Percentiles rank a stretch among this genome's conserved stretches.
Conservation (phyloP, 2,329 filamentous ascomycete species). For the Gremmenia infestans region DNA sequence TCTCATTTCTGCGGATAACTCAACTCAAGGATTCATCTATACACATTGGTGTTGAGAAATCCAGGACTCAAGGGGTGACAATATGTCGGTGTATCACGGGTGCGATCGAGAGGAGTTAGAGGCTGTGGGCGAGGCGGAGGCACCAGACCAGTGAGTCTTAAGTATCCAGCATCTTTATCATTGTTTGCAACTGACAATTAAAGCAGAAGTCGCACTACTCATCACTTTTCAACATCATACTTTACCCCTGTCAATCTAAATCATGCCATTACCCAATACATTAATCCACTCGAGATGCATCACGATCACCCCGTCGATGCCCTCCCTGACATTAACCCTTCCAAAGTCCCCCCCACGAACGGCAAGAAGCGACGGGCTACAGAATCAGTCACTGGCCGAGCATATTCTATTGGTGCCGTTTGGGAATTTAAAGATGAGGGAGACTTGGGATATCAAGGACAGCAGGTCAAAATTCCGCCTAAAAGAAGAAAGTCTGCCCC, state of each 20-base stretch:
- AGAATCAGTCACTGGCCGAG: conserved; percentile 5
- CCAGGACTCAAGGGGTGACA: not conserved
- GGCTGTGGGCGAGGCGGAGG: not conserved
- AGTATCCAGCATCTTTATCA: not conserved
- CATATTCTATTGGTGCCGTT: conserved; percentile 12
- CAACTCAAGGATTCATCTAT: not conserved
- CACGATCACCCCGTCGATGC: conserved; percentile 14
- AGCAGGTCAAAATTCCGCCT: not conserved
- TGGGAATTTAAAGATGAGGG: conserved; percentile 19
- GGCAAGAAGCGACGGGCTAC: conserved; percentile 7
- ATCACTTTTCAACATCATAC: conserved; percentile 6
- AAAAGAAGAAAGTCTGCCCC: conserved; percentile 18
- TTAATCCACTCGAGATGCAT: conserved; percentile 14
- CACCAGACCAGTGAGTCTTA: not conserved
- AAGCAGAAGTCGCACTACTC: not conserved
- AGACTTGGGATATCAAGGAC: conserved; percentile 9
- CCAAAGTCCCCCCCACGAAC: not conserved
- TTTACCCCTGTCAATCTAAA: conserved; percentile 22
- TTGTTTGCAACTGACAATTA: not conserved
- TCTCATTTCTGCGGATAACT: not conserved
- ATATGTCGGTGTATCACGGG: conserved; percentile 6
- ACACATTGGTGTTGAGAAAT: not conserved
- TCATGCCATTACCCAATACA: conserved; percentile 5
- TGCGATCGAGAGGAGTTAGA: conserved; percentile 9
- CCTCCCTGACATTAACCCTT: conserved; percentile 1